Conservation (phyloP, 352 stramenopile species). For the Phytophthora idaei region DNA sequence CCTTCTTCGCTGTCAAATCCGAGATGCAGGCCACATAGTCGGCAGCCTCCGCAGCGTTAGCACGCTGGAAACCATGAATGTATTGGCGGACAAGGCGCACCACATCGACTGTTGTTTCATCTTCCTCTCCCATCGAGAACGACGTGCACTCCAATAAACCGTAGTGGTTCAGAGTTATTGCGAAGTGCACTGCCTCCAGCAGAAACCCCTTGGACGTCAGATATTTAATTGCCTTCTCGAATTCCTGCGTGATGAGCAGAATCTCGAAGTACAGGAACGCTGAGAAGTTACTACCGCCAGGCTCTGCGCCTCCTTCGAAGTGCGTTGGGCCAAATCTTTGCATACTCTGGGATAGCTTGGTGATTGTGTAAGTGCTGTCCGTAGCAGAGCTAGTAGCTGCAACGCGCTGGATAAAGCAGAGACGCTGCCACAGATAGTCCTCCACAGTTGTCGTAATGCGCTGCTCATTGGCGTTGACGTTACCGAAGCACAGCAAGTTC, state of each 20-base stretch:
- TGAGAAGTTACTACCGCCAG: constrained; percentile 47
- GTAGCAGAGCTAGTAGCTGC: constrained; percentile 38
- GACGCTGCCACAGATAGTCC: constrained; percentile 86
- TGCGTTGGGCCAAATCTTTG: constrained; percentile 76
- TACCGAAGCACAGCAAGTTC: constrained; percentile 80
- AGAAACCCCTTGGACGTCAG: constrained; percentile 78
- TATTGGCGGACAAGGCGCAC: constrained; percentile 86
- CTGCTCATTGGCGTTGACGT: constrained; percentile 76
- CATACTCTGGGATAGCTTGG: constrained; percentile 69
- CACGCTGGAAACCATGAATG: constrained; percentile 82
- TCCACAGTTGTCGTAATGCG: constrained; percentile 84
- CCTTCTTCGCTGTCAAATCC: constrained; percentile 65
- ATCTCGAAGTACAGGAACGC: constrained; percentile 86
- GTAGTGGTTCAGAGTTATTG: constrained; percentile 81
- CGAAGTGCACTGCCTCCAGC: constrained; percentile 82
- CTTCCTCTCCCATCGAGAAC: constrained; percentile 63
- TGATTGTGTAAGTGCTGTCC: constrained; percentile 70
- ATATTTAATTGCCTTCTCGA: constrained; percentile 84
- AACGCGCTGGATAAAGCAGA: constrained; percentile 79
- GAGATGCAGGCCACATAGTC: constrained; percentile 83
- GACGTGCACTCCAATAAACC: constrained; percentile 65
- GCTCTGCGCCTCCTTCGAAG: constrained; percentile 59
- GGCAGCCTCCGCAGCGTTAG: constrained; percentile 74
- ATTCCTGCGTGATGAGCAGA: constrained; percentile 78
- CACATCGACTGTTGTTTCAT: constrained; percentile 66